These are phyloP conservation scores for Penicillium occitanis DNA, from an alignment of 2,329 filamentous ascomycete species.

Conservation along the genomic window DNA sequence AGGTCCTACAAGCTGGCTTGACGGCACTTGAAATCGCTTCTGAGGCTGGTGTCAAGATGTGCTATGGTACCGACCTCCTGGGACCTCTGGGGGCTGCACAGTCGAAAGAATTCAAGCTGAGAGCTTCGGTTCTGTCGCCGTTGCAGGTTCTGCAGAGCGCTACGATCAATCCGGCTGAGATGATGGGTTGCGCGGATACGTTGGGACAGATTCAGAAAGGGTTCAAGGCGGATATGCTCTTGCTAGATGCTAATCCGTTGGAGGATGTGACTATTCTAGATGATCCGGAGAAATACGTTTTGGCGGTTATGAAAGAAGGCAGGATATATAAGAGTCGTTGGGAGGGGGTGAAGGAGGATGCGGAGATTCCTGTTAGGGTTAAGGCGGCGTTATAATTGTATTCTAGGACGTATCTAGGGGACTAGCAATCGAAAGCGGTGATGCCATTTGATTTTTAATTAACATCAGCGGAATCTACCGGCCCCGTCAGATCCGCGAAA, in stretches of 20 bases:
- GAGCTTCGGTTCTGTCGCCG: constrained; percentile 44
- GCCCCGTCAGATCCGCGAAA: constrained; percentile 2
- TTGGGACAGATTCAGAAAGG: constrained; percentile 55
- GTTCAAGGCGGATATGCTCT: constrained; percentile 55
- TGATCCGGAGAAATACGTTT: constrained; percentile 12
- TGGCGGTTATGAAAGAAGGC: constrained; percentile 55
- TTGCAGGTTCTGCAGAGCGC: constrained; percentile 52
- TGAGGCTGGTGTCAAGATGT: constrained; percentile 56
- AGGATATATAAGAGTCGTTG: constrained; percentile 43
- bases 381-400: background rate
- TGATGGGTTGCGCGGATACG: constrained; percentile 5
- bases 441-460: background rate
- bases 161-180: constrained; percentile 53
- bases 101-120: constrained; percentile 51
- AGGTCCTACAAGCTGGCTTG: constrained; percentile 52
- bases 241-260: constrained; percentile 55
- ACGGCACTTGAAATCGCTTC: constrained; percentile 50
- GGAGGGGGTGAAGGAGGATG: constrained; percentile 14
- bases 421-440: too few relatives aligned
- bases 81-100: constrained; percentile 53
- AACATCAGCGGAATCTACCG: background rate
- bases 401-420: background rate
- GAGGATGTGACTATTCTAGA: constrained; percentile 56
- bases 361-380: constrained; percentile 2
- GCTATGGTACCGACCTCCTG: constrained; percentile 57